phyloP scores from a whole-genome alignment of 2,329 filamentous ascomycete species.

The Anthostomella pinea region DNA sequence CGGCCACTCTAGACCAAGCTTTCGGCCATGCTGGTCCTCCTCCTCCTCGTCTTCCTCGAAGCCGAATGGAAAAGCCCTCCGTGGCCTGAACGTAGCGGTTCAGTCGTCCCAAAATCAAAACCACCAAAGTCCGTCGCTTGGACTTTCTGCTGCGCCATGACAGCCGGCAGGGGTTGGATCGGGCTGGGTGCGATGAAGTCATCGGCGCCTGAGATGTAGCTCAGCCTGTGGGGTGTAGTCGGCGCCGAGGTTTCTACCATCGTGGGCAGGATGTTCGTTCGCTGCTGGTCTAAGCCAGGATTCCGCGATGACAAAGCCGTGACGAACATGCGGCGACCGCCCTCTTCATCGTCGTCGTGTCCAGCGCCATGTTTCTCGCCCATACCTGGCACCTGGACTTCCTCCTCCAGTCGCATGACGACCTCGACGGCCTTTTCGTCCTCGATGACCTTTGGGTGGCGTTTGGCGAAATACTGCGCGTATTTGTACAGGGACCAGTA shows the following conservation, averaged over 20 bases:
- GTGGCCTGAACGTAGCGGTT: no score
- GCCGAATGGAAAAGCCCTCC: no score
- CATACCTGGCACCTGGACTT: neutral
- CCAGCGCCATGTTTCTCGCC: neutral
- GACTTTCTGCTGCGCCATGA: neutral
- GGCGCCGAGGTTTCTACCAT: no score
- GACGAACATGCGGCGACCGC: neutral
- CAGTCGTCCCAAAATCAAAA: no score
- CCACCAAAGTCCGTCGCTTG: no score
- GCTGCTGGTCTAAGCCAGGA: neutral
- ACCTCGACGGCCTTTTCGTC: slow-evolving; percentile 31
- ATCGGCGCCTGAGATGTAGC: neutral
- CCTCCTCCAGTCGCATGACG: slow-evolving; percentile 17
- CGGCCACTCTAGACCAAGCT: neutral
- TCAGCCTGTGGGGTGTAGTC: neutral
- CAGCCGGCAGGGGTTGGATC: neutral
- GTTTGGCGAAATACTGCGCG: slow-evolving; percentile 43
- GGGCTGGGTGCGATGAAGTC: neutral
- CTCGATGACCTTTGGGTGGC: slow-evolving; percentile 47
- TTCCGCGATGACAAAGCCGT: neutral
- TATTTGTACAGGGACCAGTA: slow-evolving; percentile 43
- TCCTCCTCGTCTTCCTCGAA: neutral
- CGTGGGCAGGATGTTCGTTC: neutral
- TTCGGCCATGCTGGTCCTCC: neutral
- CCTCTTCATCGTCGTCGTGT: neutral